Conservation (phyloP, 257 asterid genomes). For the Ophiorrhiza pumila region DNA sequence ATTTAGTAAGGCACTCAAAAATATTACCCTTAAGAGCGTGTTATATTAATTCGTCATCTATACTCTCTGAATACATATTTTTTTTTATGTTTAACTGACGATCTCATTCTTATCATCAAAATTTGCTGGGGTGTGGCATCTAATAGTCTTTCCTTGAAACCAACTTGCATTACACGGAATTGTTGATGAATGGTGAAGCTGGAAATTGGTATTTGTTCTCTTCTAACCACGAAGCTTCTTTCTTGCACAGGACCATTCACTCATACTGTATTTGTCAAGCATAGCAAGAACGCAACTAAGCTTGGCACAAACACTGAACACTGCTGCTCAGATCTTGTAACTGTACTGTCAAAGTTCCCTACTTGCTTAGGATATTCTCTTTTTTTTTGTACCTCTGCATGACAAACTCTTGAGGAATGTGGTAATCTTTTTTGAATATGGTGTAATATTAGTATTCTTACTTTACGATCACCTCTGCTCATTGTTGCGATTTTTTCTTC, state of each 20-base stretch:
- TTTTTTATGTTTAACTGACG: neutral
- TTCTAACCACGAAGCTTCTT: neutral
- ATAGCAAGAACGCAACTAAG: constrained; percentile 94
- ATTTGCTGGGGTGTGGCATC: neutral
- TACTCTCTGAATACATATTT: neutral
- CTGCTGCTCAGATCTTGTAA: constrained; percentile 90
- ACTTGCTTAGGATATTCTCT: neutral
- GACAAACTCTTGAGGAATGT: neutral
- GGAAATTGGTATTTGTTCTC: neutral
- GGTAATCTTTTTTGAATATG: constrained; percentile 10
- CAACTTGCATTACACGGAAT: neutral
- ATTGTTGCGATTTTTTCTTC: no score
- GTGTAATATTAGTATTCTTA: neutral
- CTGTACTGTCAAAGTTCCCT: neutral
- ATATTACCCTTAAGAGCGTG: neutral
- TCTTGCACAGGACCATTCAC: constrained; percentile 67
- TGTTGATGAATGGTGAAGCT: neutral
- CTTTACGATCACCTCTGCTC: neutral
- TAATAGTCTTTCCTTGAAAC: neutral
- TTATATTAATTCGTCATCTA: neutral
- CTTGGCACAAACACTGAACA: constrained; percentile 82
- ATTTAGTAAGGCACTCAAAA: neutral
- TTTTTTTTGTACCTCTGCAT: neutral
- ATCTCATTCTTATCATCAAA: neutral
- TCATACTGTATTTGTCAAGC: constrained; percentile 84